Evolutionary conservation across 495 filamentous ascomycete genomes (phyloP), one percentile per base, ranked within the genome.

Genomic region (Tuber aestivum): DNA sequence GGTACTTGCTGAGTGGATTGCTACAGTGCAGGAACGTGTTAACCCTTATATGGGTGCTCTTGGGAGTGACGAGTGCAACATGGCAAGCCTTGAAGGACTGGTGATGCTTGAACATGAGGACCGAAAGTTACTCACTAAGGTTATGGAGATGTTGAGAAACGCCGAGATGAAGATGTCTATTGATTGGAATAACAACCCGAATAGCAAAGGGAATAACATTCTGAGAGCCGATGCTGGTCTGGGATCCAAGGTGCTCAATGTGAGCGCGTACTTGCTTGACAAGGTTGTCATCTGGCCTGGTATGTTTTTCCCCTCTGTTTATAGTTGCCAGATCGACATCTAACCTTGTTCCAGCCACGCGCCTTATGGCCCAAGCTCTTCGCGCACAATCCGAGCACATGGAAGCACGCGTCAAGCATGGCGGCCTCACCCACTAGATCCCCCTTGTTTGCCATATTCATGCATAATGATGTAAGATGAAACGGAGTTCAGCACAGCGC

Each of bases 101-200:
- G 92, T 97, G 91, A 89, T 97, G 41, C 88, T 99, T 21, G 94
- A 97, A 82, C 92, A 94, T 16, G 95, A 97, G 79, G 95, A 99
- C 79, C 88, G 91, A 83, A 95, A 95, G 84, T 87, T 99, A 18
- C 85, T 99, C 18, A 85, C 88, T 35, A 97, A 97, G 84, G 92
- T 97, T 73, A 89, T 92, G 76, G 91, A 94, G 74, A 92, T 97
- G 23, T 86, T 97, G 12, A 85, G 87, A 20, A 93, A 88, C 77
- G 91, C 93, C 14, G 93, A 97, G 79, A 85, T 88, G 74, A 97
- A 97, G 84, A 90, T 97, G 87, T 83, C 88, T 7, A 86, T 90
- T 70, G 86, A 87, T 74, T 82, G 84, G 76, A 87, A 84, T 75
- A 84, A 86, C 70, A 83, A 87, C 72, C 87, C 87, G 76, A 94